Conservation (phyloP, 768 basidiomycete genomes). For the Galerina sulciceps region DNA sequence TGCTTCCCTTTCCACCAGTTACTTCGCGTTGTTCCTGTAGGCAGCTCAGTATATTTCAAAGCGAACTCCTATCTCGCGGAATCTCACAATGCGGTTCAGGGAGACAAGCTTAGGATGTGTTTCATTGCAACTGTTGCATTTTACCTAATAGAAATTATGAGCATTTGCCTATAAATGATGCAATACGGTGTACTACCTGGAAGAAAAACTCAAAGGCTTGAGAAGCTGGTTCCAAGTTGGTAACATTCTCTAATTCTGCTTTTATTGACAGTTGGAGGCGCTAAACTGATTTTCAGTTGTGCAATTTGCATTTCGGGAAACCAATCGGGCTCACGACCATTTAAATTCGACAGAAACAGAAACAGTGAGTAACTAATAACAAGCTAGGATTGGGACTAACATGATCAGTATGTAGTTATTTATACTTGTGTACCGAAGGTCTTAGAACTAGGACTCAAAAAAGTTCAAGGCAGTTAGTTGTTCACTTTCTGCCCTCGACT, state of each 20-base stretch:
- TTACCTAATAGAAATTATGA: constrained; percentile 50
- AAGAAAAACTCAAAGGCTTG: constrained; percentile 84
- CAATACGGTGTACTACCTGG: constrained; percentile 47
- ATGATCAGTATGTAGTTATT: too few species aligned
- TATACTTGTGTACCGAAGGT: constrained; percentile 14
- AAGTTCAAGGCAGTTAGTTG: constrained; percentile 3
- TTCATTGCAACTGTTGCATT: constrained; percentile 82
- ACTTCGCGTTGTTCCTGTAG: constrained; percentile 69
- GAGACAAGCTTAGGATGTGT: constrained; percentile 72
- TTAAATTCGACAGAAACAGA: too few species aligned
- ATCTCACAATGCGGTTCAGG: constrained; percentile 68
- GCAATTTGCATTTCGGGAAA: background rate
- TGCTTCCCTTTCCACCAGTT: constrained; percentile 67
- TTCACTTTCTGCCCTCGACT: background rate
- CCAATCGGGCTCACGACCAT: constrained; percentile 55
- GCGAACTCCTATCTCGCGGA: background rate
- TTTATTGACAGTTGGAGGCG: constrained; percentile 69
- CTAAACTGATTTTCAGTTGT: constrained; percentile 36
- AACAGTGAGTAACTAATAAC: too few species aligned
- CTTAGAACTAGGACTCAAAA: constrained; percentile 6
- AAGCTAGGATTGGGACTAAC: too few species aligned
- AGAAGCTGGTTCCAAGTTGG: constrained; percentile 64
- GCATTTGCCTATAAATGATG: constrained; percentile 24
- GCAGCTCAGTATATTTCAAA: background rate
- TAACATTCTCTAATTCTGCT: constrained; percentile 82